These are phyloP conservation scores for Diphasiastrum complanatum DNA, from an alignment of 83 land plant genomes.

Conservation along the genomic window DNA sequence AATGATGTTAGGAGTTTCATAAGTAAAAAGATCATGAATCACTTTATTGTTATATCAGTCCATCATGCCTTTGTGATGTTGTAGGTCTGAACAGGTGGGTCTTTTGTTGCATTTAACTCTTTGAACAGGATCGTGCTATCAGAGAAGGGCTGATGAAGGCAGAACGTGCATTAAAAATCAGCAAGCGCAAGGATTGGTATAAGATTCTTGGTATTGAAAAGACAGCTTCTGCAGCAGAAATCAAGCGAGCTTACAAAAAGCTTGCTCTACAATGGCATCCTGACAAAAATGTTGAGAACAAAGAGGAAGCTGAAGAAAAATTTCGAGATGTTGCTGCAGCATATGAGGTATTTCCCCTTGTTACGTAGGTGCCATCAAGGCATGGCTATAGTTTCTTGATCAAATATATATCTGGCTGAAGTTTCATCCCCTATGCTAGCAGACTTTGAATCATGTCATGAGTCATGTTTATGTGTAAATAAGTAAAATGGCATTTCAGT, in stretches of 20 bases:
- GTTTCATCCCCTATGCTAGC: neutral
- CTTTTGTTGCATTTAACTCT: too few species aligned
- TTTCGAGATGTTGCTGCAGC: slow-evolving; percentile 97
- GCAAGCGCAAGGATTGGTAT: slow-evolving; percentile 98
- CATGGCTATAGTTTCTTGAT: neutral
- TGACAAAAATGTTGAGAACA: slow-evolving; percentile 91
- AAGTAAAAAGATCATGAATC: neutral
- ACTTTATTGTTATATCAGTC: neutral
- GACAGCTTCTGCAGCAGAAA: slow-evolving; percentile 74
- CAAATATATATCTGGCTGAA: neutral
- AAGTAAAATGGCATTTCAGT: too few species aligned
- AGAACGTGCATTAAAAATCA: slow-evolving; percentile 76
- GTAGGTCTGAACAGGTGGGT: neutral
- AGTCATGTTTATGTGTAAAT: too few species aligned
- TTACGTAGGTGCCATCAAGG: neutral
- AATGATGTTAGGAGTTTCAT: slow-evolving; percentile 4
- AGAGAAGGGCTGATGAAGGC: slow-evolving; percentile 83
- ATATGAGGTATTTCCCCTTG: slow-evolving; percentile 61
- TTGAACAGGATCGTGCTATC: slow-evolving; percentile 67
- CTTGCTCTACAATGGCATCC: slow-evolving; percentile 99
- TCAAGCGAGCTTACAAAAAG: slow-evolving; percentile 92
- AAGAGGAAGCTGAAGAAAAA: slow-evolving; percentile 88
- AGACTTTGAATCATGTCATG: neutral
- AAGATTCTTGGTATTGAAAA: slow-evolving; percentile 78
- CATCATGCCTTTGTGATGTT: neutral